A percentile compares a stretch with the other conserved stretches of the same genome.
Conservation (phyloP, 768 basidiomycete species). For the Pleurotus cornucopiae region DNA sequence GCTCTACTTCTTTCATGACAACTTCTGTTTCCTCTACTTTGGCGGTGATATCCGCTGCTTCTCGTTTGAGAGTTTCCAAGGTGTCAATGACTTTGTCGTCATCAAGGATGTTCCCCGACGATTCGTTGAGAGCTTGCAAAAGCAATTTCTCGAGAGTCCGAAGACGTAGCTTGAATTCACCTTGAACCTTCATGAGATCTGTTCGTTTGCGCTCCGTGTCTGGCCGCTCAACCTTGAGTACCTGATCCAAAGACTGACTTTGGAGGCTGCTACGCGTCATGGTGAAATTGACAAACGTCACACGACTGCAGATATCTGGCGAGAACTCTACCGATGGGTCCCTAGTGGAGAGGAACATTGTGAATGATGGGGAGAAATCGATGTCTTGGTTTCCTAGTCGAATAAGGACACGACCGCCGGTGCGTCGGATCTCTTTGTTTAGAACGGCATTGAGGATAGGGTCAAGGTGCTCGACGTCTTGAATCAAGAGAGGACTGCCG, state of each 20-base stretch:
- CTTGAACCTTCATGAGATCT: slow-evolving; percentile 97
- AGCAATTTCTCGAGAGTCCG: slow-evolving; percentile 90
- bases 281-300: slow-evolving; percentile 94
- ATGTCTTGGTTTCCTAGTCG: slow-evolving; percentile 97
- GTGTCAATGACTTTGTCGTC: slow-evolving; percentile 99
- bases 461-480: slow-evolving; percentile 96
- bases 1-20: slow-evolving; percentile 94
- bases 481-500: slow-evolving; percentile 94
- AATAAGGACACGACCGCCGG: slow-evolving; percentile 95
- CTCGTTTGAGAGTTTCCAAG: slow-evolving; percentile 90
- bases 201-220: slow-evolving; percentile 95
- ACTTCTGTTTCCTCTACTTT: slow-evolving; percentile 97
- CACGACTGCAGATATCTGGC: slow-evolving; percentile 96
- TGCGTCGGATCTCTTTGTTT: slow-evolving; percentile 93
- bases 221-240: slow-evolving; percentile 93
- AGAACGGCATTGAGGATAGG: slow-evolving; percentile 96
- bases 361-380: slow-evolving; percentile 99
- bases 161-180: slow-evolving; percentile 92
- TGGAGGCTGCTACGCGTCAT: slow-evolving; percentile 99
- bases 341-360: slow-evolving; percentile 96
- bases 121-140: slow-evolving; percentile 93
- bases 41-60: slow-evolving; percentile 91
- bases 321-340: slow-evolving; percentile 98
- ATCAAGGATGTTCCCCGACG: slow-evolving; percentile 93
- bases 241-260: slow-evolving; percentile 96